Base-by-base conservation (phyloP, 192 early-diverging fungal species). In the Chytriomyces sp. region DNA sequence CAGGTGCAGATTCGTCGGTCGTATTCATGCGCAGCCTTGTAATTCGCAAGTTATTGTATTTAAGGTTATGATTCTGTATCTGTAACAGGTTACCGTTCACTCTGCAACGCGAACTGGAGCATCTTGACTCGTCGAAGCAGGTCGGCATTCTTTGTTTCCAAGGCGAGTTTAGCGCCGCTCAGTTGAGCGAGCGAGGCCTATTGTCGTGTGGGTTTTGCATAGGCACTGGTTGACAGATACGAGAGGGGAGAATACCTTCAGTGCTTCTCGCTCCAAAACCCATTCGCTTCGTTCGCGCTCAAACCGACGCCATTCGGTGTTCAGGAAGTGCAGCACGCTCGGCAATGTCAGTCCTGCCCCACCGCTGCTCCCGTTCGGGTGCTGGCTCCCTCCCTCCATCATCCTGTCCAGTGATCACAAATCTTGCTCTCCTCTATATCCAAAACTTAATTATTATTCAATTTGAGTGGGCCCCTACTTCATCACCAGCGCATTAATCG, bases 211-310 rank as follows among this genome's bases (percentile, higher is more conserved):
- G 0, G 44, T 10, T 12, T 12, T 12, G 44, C 1, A 19, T 49
- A 22, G 12, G 44, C 22, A 49, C 44, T 49, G 44, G 22, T 49
- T 12, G 44, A 22, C 44, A 22, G 2, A 2, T 1, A 2, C 14
- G 2, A 2, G 44, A 2, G 2, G 2, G 44, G 44, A 19, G 14
- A 19, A 22, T 22, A 49, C 44, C 44, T 19, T 12, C 12, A 49
- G 44, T 22, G 44, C 12, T 2, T 49, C 44, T 22, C 60, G 26
- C 70, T 93, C 93, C 68, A 94, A 89, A 26, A 89, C 88, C 92
- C 93, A 94, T 68, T 94, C 92, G 70, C 92, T 93, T 19, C 91
- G 80, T 64, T 95, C 93, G 54, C 90, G 82, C 71, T 95, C 93
- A 71, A 86, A 93, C 25, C 85, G 78, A 40, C 93, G 76, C 92